Evolutionary conservation across 352 stramenopile species (phyloP), one percentile per base, ranked within the genome.

Genomic region (Phytophthora niederhauseri): DNA sequence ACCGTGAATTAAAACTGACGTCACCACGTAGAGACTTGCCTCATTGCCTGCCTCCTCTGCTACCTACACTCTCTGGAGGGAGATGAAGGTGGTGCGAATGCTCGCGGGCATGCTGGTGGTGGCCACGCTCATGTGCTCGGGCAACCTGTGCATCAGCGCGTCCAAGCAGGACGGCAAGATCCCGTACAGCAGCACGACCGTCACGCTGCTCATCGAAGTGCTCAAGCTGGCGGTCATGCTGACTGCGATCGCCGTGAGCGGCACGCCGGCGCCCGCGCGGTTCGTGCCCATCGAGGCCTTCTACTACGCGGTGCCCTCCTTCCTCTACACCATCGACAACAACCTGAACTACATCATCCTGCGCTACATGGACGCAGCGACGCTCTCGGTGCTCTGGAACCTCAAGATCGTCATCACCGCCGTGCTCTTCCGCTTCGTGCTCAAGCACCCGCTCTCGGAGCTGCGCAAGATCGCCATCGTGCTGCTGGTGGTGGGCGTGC

Each of bases 341-440:
- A 96, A 96, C 69, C 82, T 96, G 46, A 91, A 87, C 66, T 96
- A 93, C 75, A 72, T 95, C n/a, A 93, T 96, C 54, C 70, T 96
- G 53, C 84, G 85, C 66, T 95, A 91, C 68, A 82, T 96, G 65
- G 89, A 96, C 72, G 87, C 89, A 0, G 87, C 89, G 30, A 96
- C 87, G 64, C 82, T 96, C 46, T 92, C 89, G 8, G 86, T 96
- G 72, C 82, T 94, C 26, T 96, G 89, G 89, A 96, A 96, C 72
- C 78, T 95, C 75, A 94, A 95, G 73, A 96, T 96, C 72, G 74
- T 96, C 56, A 89, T 87, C 41, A 96, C 89, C 3, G 89, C 89
- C 26, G 76, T 93, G 55, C 83, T 96, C 64, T 94, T 96, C 64
- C 87, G 89, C 61, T 72, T 94, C 54, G 84, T 96, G 54, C 79